These are phyloP conservation scores for Candida ulmi DNA, from an alignment of 805 yeast genomes.

Conservation along the genomic window DNA sequence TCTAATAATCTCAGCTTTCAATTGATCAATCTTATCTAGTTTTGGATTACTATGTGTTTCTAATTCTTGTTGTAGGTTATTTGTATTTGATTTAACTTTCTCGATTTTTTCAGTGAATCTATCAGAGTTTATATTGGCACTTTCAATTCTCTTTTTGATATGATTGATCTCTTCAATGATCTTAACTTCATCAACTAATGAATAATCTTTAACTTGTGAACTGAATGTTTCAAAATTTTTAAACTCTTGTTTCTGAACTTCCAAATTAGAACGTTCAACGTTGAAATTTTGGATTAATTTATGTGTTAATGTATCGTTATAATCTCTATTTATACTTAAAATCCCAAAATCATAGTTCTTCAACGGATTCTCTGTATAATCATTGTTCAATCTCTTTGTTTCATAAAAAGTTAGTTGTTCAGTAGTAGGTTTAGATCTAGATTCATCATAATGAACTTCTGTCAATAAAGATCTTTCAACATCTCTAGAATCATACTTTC, in stretches of 20 bases:
- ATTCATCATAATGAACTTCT: slow-evolving; percentile 57
- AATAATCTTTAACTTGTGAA: slow-evolving; percentile 37
- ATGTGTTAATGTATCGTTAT: slow-evolving; percentile 52
- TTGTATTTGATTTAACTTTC: slow-evolving; percentile 20
- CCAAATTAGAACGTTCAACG: slow-evolving; percentile 37
- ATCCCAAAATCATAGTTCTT: slow-evolving; percentile 52
- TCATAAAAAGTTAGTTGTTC: slow-evolving; percentile 46
- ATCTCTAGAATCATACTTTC: slow-evolving; percentile 60
- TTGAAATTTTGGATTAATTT: slow-evolving; percentile 53
- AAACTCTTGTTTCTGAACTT: slow-evolving; percentile 41
- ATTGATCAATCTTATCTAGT: slow-evolving; percentile 30
- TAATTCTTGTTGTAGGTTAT: slow-evolving; percentile 23
- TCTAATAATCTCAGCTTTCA: slow-evolving; percentile 40
- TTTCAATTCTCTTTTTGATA: slow-evolving; percentile 27
- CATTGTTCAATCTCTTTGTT: slow-evolving; percentile 55
- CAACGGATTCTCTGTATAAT: slow-evolving; percentile 66
- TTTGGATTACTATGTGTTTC: slow-evolving; percentile 20
- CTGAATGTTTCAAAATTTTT: slow-evolving; percentile 34
- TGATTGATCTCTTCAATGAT: slow-evolving; percentile 42
- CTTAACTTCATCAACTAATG: slow-evolving; percentile 37
- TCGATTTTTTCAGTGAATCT: slow-evolving; percentile 23
- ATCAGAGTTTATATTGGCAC: slow-evolving; percentile 25
- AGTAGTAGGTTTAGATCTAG: slow-evolving; percentile 31
- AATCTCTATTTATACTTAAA: slow-evolving; percentile 32
- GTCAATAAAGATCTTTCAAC: slow-evolving; percentile 74